Percentiles rank a stretch among this genome's conserved stretches.
phyloP scores from a whole-genome alignment of 208 protist genomes.

The Borovskyia barvae region DNA sequence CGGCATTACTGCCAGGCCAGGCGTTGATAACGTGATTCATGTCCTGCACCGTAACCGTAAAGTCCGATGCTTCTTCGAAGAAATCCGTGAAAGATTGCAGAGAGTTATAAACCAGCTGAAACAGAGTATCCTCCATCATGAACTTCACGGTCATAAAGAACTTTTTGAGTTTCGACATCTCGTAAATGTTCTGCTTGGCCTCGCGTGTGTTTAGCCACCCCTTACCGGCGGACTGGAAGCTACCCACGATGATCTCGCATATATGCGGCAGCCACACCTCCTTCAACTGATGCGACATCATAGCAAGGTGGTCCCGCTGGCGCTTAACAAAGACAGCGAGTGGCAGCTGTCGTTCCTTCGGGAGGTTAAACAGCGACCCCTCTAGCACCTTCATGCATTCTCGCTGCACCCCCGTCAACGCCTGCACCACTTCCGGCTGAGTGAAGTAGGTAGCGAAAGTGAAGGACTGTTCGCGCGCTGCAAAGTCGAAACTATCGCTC shows the following conservation, averaged over 20 bases:
- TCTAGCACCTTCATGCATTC: slow-evolving; percentile 91
- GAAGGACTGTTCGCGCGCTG: slow-evolving; percentile 75
- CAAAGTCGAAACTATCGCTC: slow-evolving; percentile 65
- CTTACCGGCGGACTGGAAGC: slow-evolving; percentile 94
- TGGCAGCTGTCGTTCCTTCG: slow-evolving; percentile 89
- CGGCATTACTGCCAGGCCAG: slow-evolving; percentile 91
- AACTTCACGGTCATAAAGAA: slow-evolving; percentile 96
- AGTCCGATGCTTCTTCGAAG: slow-evolving; percentile 91
- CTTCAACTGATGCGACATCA: slow-evolving; percentile 82
- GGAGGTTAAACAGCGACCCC: slow-evolving; percentile 86
- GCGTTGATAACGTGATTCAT: slow-evolving; percentile 89
- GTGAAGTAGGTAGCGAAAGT: slow-evolving; percentile 94
- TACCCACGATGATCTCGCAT: slow-evolving; percentile 80
- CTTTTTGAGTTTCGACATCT: slow-evolving; percentile 97
- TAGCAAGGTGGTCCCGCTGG: slow-evolving; percentile 78
- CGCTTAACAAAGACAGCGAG: slow-evolving; percentile 81
- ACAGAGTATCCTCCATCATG: slow-evolving; percentile 97
- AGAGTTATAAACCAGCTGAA: slow-evolving; percentile 90
- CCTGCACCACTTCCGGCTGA: slow-evolving; percentile 90
- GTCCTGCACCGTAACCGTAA: slow-evolving; percentile 83
- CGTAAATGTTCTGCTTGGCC: slow-evolving; percentile 94
- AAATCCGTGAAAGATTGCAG: slow-evolving; percentile 85
- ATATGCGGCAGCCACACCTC: slow-evolving; percentile 90
- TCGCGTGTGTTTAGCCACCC: slow-evolving; percentile 98
- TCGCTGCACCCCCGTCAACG: slow-evolving; percentile 82